phyloP scores from a whole-genome alignment of 2,329 filamentous ascomycete species.

The Colletotrichum navitas region DNA sequence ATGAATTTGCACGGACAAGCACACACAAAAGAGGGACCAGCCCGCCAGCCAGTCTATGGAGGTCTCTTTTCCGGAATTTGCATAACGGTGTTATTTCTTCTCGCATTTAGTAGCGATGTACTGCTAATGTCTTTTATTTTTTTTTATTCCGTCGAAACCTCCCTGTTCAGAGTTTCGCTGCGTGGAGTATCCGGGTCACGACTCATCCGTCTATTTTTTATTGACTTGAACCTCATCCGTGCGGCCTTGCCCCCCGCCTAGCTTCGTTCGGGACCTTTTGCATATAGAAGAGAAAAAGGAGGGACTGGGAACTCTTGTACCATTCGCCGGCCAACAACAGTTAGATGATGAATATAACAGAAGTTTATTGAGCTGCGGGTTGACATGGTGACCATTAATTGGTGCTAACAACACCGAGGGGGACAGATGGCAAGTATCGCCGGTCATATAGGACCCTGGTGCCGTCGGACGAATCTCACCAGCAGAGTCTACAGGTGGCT shows the following conservation, averaged over 20 bases:
- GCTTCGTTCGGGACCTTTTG: constrained; percentile 10
- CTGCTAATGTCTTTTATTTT: constrained; percentile 42
- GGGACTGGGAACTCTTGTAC: constrained; percentile 13
- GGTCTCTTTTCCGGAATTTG: constrained; percentile 11
- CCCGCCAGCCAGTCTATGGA: constrained; percentile 1
- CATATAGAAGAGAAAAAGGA: constrained; percentile 34
- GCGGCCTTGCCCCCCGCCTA: neutral
- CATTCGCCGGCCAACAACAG: constrained; percentile 22
- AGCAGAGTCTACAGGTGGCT: neutral
- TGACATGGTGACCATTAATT: neutral
- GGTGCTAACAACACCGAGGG: no score
- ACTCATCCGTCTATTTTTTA: constrained; percentile 28
- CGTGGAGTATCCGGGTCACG: constrained; percentile 42
- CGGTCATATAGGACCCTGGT: no score
- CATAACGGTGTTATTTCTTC: constrained; percentile 39
- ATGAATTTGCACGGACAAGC: constrained; percentile 30
- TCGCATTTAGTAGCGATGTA: constrained; percentile 42
- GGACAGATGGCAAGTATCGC: neutral
- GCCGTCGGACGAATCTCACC: neutral
- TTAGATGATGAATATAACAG: constrained; percentile 41
- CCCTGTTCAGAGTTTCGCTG: constrained; percentile 30
- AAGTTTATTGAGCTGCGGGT: constrained; percentile 6
- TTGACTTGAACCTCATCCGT: constrained; percentile 9
- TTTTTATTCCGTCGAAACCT: constrained; percentile 10
- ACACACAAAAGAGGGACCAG: neutral